phyloP scores from a whole-genome alignment of 352 stramenopile species.

The Plasmopara viticola region DNA sequence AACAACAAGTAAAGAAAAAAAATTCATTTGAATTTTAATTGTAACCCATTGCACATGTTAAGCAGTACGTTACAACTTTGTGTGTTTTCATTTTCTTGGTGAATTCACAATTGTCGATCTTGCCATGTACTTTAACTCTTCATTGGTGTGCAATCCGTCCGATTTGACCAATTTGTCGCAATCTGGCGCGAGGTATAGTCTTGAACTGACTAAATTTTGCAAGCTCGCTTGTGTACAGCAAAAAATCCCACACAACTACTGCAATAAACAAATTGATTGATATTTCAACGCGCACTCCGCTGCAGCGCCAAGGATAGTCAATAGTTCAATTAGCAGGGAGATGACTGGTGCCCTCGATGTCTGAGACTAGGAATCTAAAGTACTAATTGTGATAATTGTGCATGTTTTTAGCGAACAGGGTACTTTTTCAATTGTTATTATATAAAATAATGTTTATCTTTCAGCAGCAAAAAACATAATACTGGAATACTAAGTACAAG shows the following conservation, averaged over 20 bases:
- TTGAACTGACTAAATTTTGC: no score
- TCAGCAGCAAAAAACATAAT: no score
- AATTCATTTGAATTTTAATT: no score
- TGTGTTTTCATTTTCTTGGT: background rate
- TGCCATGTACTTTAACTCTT: conserved; percentile 2
- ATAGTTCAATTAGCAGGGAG: conserved; percentile 17
- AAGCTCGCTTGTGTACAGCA: conserved; percentile 13
- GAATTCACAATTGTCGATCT: background rate
- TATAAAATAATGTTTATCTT: no score
- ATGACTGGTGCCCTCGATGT: conserved; percentile 21
- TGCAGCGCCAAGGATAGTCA: conserved; percentile 50
- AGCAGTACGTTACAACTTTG: conserved; percentile 28
- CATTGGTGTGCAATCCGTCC: conserved; percentile 67
- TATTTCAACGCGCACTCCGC: conserved; percentile 43
- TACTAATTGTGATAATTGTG: no score
- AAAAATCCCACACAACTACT: conserved; percentile 59
- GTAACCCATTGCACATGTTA: no score
- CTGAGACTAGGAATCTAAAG: conserved; percentile 13
- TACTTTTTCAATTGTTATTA: no score
- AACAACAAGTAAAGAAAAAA: no score
- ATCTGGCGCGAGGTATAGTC: conserved; percentile 38
- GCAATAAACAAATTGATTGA: conserved; percentile 53
- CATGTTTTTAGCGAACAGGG: no score
- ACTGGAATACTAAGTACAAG: no score
- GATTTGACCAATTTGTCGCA: conserved; percentile 59